Percentiles rank a stretch among this genome's conserved stretches.
phyloP scores from a whole-genome alignment of 345 rosid species.

The Dovyalis caffra region DNA sequence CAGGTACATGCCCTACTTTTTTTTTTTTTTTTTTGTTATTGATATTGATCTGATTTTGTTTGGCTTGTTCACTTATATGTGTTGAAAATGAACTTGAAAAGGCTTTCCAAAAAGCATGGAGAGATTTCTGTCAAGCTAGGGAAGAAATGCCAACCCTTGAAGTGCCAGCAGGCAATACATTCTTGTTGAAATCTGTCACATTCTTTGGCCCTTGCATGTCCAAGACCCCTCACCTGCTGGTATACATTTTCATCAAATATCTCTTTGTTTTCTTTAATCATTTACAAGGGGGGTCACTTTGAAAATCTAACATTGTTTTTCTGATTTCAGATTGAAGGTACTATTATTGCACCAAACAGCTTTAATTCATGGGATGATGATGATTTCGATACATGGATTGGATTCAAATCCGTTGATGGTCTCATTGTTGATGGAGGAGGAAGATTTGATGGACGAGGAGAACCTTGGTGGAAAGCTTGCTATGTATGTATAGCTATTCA shows the following conservation, averaged over 20 bases:
- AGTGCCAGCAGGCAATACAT: constrained; percentile 23
- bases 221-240: not conserved
- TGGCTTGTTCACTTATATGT: too few species aligned
- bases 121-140: not conserved
- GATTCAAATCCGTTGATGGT: constrained; percentile 8
- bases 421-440: constrained; percentile 17
- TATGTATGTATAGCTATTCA: not conserved
- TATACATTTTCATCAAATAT: not conserved
- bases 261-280: too few species aligned
- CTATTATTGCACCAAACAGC: constrained; percentile 19
- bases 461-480: constrained; percentile 10
- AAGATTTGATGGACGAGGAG: constrained; percentile 15
- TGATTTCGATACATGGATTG: constrained; percentile 13
- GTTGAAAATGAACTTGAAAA: not conserved
- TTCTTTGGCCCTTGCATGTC: constrained; percentile 37
- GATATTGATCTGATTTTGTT: too few species aligned
- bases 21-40: too few species aligned
- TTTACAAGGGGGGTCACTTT: fast-evolving
- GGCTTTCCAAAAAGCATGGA: constrained; percentile 35
- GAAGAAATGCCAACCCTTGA: constrained; percentile 11
- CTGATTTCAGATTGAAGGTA: constrained; percentile 14
- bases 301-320: too few species aligned
- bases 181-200: constrained; percentile 5
- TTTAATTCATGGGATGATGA: not conserved
- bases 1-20: constrained; percentile 1